phyloP scores from a whole-genome alignment of 257 asterid genomes.

The Prunella vulgaris region DNA sequence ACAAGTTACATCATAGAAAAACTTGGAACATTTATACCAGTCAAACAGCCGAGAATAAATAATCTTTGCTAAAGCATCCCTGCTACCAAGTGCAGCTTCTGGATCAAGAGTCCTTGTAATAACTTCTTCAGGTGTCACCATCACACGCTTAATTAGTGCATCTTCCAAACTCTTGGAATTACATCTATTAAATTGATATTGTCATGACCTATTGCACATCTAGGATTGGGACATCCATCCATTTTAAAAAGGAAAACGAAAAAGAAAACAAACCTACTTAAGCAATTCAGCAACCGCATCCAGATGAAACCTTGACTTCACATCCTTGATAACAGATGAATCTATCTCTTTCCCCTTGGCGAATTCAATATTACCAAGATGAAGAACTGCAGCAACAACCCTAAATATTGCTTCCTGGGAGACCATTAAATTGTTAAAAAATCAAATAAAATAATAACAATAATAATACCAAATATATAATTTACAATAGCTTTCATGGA shows the following conservation, averaged over 20 bases:
- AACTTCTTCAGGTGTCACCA: constrained; percentile 97
- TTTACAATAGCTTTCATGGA: constrained; percentile 9
- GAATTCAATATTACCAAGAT: constrained; percentile 83
- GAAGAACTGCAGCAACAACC: constrained; percentile 86
- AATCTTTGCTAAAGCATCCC: constrained; percentile 96
- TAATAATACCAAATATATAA: constrained; percentile 8
- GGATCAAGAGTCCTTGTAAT: constrained; percentile 95
- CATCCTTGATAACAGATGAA: constrained; percentile 84
- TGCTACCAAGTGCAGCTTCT: constrained; percentile 88
- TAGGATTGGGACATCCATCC: neutral
- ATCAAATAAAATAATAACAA: neutral
- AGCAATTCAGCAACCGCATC: constrained; percentile 69
- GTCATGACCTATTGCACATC: constrained; percentile 5
- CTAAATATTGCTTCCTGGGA: constrained; percentile 80
- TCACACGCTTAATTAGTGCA: constrained; percentile 91
- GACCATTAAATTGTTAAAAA: constrained; percentile 21
- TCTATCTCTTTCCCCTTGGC: constrained; percentile 82
- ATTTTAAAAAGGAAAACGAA: neutral
- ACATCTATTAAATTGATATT: constrained; percentile 55
- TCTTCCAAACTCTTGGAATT: constrained; percentile 93
- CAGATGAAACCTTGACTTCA: constrained; percentile 75
- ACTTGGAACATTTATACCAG: constrained; percentile 44
- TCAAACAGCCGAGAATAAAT: constrained; percentile 82
- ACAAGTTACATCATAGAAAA: neutral
- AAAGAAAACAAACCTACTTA: constrained; percentile 40